These are phyloP conservation scores for Starmerella tilneyi DNA, from an alignment of 805 yeast species.

Conservation along the genomic window DNA sequence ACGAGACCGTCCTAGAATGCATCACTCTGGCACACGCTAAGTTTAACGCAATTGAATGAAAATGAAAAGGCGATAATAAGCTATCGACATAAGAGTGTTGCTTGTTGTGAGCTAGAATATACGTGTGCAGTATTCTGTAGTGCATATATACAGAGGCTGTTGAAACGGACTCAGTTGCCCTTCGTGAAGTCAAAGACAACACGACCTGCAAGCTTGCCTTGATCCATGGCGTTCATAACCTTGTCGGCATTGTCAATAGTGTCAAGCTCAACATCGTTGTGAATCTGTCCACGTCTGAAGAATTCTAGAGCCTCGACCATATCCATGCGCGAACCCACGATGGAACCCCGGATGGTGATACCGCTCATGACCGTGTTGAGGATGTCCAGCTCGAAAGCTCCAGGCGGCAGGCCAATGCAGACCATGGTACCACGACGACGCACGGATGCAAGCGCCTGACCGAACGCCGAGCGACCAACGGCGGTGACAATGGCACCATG, in stretches of 20 bases:
- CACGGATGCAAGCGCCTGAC: constrained; percentile 49
- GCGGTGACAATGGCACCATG: constrained; percentile 71
- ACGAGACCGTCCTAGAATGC: too few species aligned
- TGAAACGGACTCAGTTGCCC: neutral
- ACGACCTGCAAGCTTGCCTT: constrained; percentile 80
- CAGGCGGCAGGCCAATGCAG: constrained; percentile 69
- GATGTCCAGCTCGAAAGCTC: constrained; percentile 61
- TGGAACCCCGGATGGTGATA: constrained; percentile 64
- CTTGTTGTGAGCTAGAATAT: neutral
- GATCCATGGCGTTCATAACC: constrained; percentile 67
- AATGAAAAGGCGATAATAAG: neutral
- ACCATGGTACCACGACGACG: constrained; percentile 63
- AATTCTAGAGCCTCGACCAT: constrained; percentile 71
- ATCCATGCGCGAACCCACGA: constrained; percentile 84
- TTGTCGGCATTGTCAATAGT: constrained; percentile 66
- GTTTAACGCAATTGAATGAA: too few species aligned
- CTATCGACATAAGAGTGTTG: neutral
- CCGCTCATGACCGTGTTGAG: constrained; percentile 66
- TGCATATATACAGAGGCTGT: neutral
- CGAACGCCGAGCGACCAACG: constrained; percentile 57
- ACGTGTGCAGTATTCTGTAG: constrained; percentile 1
- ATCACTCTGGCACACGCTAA: neutral
- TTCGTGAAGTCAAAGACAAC: constrained; percentile 63
- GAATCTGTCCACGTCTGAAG: constrained; percentile 60
- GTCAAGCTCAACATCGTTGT: constrained; percentile 45